Percentiles rank a stretch among this genome's conserved stretches.
phyloP scores from a whole-genome alignment of 2,329 filamentous ascomycete species.

The Fusarium sp. region DNA sequence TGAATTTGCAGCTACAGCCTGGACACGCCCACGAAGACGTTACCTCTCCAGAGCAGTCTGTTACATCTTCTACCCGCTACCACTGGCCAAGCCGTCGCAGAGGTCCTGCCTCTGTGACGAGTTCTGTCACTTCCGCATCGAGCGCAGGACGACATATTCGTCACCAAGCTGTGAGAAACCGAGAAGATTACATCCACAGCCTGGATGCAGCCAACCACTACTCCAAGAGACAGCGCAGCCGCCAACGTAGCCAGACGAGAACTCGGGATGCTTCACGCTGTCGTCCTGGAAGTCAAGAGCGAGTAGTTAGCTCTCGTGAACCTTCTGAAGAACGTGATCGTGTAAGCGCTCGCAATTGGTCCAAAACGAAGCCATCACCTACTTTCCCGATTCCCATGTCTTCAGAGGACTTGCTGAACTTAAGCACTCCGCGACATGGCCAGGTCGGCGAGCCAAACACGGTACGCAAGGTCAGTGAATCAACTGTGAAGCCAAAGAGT shows the following conservation, averaged over 20 bases:
- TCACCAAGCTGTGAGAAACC: slow-evolving; percentile 63
- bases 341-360: slow-evolving; percentile 69
- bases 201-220: slow-evolving; percentile 79
- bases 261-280: slow-evolving; percentile 53
- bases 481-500: slow-evolving; percentile 50
- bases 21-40: slow-evolving; percentile 63
- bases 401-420: slow-evolving; percentile 79
- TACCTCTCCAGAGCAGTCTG: slow-evolving; percentile 66
- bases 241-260: slow-evolving; percentile 63
- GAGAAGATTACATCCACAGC: slow-evolving; percentile 88
- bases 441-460: slow-evolving; percentile 54
- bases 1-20: slow-evolving; percentile 72
- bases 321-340: slow-evolving; percentile 77
- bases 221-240: slow-evolving; percentile 62
- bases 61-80: slow-evolving; percentile 62
- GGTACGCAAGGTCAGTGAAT: slow-evolving; percentile 53
- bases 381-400: slow-evolving; percentile 96
- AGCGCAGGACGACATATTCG: slow-evolving; percentile 62
- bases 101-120: slow-evolving; percentile 64
- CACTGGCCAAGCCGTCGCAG: slow-evolving; percentile 65
- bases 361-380: slow-evolving; percentile 86
- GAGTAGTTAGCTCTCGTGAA: slow-evolving; percentile 66
- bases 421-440: slow-evolving; percentile 58
- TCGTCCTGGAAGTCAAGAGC: slow-evolving; percentile 59
- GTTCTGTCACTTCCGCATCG: slow-evolving; percentile 66